phyloP scores from a whole-genome alignment of 768 basidiomycete genomes.

The Pluteus cervinus region DNA sequence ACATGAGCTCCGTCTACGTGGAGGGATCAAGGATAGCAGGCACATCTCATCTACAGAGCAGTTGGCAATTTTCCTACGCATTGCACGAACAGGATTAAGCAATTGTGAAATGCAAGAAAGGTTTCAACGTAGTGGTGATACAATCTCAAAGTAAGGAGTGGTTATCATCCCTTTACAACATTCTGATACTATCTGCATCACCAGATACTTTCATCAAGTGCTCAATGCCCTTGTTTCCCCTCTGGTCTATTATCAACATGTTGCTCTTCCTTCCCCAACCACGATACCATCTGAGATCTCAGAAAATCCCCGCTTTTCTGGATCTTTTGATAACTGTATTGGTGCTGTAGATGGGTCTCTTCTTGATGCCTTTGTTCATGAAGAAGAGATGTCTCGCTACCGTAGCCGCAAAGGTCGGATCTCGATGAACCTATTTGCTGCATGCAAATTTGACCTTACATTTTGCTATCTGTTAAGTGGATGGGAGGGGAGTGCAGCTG shows the following conservation, averaged over 20 bases:
- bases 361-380: too few relatives aligned
- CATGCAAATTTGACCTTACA: slow-evolving; percentile 22
- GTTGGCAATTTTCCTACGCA: slow-evolving; percentile 21
- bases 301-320: slow-evolving; percentile 24
- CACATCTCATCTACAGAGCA: slow-evolving; percentile 11
- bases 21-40: slow-evolving; percentile 8
- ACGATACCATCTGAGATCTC: slow-evolving; percentile 17
- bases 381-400: too few relatives aligned
- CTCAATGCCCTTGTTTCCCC: too few relatives aligned
- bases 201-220: too few relatives aligned
- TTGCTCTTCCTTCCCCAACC: too few relatives aligned
- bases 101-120: slow-evolving; percentile 14
- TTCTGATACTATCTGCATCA: too few relatives aligned
- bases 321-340: slow-evolving; percentile 22
- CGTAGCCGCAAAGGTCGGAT: slow-evolving; percentile 26
- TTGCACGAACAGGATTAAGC: slow-evolving; percentile 14
- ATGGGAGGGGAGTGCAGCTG: slow-evolving; percentile 34
- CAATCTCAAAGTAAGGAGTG: slow-evolving; percentile 14
- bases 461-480: slow-evolving; percentile 33
- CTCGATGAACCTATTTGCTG: slow-evolving; percentile 31
- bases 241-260: too few relatives aligned
- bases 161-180: too few relatives aligned
- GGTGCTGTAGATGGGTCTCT: slow-evolving; percentile 29
- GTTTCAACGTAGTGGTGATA: slow-evolving; percentile 18
- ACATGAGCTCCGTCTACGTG: slow-evolving; percentile 10